Evolutionary conservation across 345 rosid species (phyloP).

Genomic region (Durio zibethinus): DNA sequence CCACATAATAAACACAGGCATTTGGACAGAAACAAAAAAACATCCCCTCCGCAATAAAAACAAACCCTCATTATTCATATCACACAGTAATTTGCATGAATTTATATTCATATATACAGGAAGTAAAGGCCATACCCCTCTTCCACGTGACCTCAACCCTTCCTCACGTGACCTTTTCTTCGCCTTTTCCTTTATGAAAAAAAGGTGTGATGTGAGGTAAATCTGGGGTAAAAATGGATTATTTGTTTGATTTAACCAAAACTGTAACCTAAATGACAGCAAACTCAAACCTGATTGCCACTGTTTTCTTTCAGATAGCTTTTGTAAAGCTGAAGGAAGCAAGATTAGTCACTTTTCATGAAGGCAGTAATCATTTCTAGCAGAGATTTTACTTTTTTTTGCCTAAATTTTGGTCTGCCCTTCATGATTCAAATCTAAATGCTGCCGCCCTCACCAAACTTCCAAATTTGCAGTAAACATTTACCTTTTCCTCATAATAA

Average conservation of each 20-base stretch:
- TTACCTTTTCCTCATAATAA: background rate
- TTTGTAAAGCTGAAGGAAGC: conserved; percentile 29
- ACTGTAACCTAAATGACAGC: background rate
- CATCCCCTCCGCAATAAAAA: conserved; percentile 40
- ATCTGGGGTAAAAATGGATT: background rate
- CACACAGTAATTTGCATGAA: conserved; percentile 46
- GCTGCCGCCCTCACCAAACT: conserved; percentile 2
- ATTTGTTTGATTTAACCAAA: conserved; percentile 8
- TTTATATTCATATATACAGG: background rate
- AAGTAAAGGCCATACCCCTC: conserved; percentile 32
- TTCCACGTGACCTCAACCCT: conserved; percentile 43
- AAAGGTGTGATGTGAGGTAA: no score
- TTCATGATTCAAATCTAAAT: conserved; percentile 20
- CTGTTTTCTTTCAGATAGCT: conserved; percentile 7
- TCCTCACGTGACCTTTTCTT: conserved; percentile 42
- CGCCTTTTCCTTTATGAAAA: background rate
- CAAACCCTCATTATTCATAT: conserved; percentile 48
- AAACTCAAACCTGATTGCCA: background rate
- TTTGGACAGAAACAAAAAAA: conserved; percentile 52
- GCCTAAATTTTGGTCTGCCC: background rate
- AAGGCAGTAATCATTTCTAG: conserved; percentile 26
- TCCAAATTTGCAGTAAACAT: background rate
- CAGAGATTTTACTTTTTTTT: background rate
- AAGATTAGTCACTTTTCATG: conserved; percentile 30
- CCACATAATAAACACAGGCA: conserved; percentile 15